Base-by-base conservation (phyloP, 1,139 yeast species). In the Saccharomyces hybrid region DNA sequence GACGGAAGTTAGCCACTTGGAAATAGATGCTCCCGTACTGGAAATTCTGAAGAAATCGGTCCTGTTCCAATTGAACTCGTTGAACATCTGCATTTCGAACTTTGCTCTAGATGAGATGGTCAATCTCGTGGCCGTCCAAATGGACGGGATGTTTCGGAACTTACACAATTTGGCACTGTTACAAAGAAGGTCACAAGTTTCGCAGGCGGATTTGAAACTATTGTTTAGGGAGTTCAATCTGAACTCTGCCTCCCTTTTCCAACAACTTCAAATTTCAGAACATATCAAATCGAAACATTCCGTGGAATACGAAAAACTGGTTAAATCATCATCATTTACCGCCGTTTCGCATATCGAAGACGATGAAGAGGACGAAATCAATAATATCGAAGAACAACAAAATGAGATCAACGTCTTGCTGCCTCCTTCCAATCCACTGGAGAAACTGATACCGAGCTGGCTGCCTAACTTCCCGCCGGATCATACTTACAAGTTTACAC, bases 401-500 rank as follows among this genome's bases (percentile, higher is more conserved):
- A 59, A 58, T 19, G 44, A 38, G 26, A 26, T 55, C 55, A 42
- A 52, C 55, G 50, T 57, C 49, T 47, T 64, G 44, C 78, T 83
- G 6, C 87, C 93, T 0, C 76, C 83, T 16, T 74, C 77, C 12
- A 73, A 78, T 29, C 65, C 71, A 21, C 71, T 75, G 46, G 83
- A 82, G n/a, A 65, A 68, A 2, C 81, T 83, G 61, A 78, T 88
- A 3, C 95, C 95, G 0, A 64, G 73, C 3, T 89, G 89, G 82
- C 73, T 91, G 64, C 98, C 98, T 0, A 83, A 82, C 24, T 76
- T 90, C 42, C 98, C 98, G 1, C 97, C 98, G 0, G 96, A 88
- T 64, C 95, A 90, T 70, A 91, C 98, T 0, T 91, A 86, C 67
- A 83, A 82, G 69, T 78, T 82, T 53, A 87, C 97, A 0, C 86